Conservation (phyloP, 1,284 basidiomycete species). For the Rhodotorula sp. region DNA sequence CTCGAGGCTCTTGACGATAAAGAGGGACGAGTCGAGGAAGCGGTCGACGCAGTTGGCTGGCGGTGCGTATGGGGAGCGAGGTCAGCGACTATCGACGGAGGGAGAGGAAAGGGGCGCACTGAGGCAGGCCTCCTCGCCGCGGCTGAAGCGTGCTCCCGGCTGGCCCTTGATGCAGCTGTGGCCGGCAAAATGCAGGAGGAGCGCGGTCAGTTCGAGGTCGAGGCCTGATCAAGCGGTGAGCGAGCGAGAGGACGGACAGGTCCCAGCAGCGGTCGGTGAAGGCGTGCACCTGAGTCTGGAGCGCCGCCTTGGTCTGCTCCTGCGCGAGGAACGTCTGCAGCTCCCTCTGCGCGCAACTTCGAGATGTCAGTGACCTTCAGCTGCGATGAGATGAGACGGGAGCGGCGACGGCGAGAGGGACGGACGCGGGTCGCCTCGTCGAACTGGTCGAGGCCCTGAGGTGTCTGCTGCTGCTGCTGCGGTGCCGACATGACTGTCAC, state of each 20-base stretch:
- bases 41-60: slow-evolving; percentile 52
- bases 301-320: slow-evolving; percentile 77
- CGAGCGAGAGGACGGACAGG: slow-evolving; percentile 4
- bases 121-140: slow-evolving; percentile 80
- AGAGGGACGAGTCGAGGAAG: slow-evolving; percentile 89
- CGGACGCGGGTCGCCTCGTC: slow-evolving; percentile 64
- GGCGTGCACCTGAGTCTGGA: slow-evolving; percentile 60
- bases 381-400: slow-evolving; percentile 49
- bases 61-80: neutral
- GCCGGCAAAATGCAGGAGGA: slow-evolving; percentile 21
- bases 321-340: slow-evolving; percentile 78
- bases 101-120: slow-evolving; percentile 62
- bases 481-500: slow-evolving; percentile 5
- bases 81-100: too few species aligned
- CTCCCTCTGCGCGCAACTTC: slow-evolving; percentile 65
- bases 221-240: slow-evolving; percentile 1
- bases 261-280: slow-evolving; percentile 83
- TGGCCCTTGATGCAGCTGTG: slow-evolving; percentile 83
- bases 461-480: slow-evolving; percentile 13
- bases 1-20: slow-evolving; percentile 80
- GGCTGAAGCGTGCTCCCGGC: slow-evolving; percentile 80
- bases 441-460: slow-evolving; percentile 55
- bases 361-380: neutral
- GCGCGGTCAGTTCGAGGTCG: neutral
- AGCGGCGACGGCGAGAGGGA: neutral